phyloP scores from a whole-genome alignment of 768 basidiomycete genomes.

The Trametes cingulata region DNA sequence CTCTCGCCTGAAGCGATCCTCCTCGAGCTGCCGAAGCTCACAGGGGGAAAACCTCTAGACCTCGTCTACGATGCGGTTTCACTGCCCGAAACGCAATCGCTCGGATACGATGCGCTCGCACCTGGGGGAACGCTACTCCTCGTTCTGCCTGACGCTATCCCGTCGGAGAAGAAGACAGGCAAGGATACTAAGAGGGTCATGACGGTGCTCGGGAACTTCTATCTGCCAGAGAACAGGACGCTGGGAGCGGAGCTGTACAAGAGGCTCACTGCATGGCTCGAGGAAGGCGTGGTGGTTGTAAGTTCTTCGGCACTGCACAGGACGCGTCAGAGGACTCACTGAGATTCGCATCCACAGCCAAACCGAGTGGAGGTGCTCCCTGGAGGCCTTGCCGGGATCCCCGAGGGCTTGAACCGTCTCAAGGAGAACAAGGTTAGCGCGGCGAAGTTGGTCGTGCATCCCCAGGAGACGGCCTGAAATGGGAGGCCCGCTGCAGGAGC shows the following conservation, averaged over 20 bases:
- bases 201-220: slow-evolving; percentile 16
- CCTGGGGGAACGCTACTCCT: slow-evolving; percentile 25
- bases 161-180: slow-evolving; percentile 1
- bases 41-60: slow-evolving; percentile 21
- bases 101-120: slow-evolving; percentile 26
- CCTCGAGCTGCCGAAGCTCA: slow-evolving; percentile 21
- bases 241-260: slow-evolving; percentile 18
- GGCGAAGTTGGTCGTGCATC: slow-evolving; percentile 43
- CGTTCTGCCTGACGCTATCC: slow-evolving; percentile 14
- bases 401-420: slow-evolving; percentile 20
- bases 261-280: slow-evolving; percentile 18
- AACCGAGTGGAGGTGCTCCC: slow-evolving; percentile 28
- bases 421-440: slow-evolving; percentile 36
- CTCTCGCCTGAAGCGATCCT: slow-evolving; percentile 9
- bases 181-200: slow-evolving; percentile 17
- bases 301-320: neutral
- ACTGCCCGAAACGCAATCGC: slow-evolving; percentile 25
- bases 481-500: too few relatives aligned
- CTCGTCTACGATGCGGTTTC: slow-evolving; percentile 30
- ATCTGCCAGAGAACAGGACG: slow-evolving; percentile 6
- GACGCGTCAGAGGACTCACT: neutral
- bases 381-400: slow-evolving; percentile 24
- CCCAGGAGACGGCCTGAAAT: slow-evolving; percentile 36
- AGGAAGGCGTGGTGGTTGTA: slow-evolving; percentile 22
- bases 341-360: slow-evolving; percentile 13